phyloP scores from a whole-genome alignment of 2,329 filamentous ascomycete species.

The Elsinoe necatrix region DNA sequence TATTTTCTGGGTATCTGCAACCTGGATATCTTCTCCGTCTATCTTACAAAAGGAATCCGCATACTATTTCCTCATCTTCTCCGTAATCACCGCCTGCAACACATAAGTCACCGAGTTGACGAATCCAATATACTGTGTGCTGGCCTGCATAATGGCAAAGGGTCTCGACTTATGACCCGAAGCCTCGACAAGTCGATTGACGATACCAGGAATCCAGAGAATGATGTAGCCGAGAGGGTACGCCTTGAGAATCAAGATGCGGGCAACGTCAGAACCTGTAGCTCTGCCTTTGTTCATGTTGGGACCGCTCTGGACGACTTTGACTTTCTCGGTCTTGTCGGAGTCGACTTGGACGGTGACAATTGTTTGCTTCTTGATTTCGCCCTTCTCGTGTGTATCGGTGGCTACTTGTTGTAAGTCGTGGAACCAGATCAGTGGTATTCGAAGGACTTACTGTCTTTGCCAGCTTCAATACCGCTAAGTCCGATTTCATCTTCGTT shows the following conservation, averaged over 20 bases:
- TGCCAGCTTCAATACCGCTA: neutral
- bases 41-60: neutral
- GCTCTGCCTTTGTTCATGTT: neutral
- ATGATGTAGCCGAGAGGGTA: slow-evolving; percentile 30
- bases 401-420: neutral
- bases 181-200: slow-evolving; percentile 1
- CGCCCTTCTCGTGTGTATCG: neutral
- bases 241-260: slow-evolving; percentile 29
- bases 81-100: slow-evolving; percentile 1
- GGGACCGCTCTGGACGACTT: neutral
- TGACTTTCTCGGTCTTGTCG: slow-evolving; percentile 15
- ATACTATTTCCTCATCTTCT: neutral
- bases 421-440: neutral
- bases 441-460: neutral
- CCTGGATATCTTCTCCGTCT: neutral
- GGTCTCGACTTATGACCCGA: neutral
- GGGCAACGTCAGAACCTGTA: slow-evolving; percentile 21
- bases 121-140: slow-evolving; percentile 11
- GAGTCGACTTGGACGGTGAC: neutral
- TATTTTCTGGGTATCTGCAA: neutral
- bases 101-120: slow-evolving; percentile 9
- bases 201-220: slow-evolving; percentile 29
- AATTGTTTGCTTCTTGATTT: neutral
- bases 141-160: slow-evolving; percentile 9
- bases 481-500: slow-evolving; percentile 9